Percentiles rank a stretch among this genome's conserved stretches.
Evolutionary conservation across 495 filamentous ascomycete species (phyloP).

Genomic region (Penicillium samsonianum): DNA sequence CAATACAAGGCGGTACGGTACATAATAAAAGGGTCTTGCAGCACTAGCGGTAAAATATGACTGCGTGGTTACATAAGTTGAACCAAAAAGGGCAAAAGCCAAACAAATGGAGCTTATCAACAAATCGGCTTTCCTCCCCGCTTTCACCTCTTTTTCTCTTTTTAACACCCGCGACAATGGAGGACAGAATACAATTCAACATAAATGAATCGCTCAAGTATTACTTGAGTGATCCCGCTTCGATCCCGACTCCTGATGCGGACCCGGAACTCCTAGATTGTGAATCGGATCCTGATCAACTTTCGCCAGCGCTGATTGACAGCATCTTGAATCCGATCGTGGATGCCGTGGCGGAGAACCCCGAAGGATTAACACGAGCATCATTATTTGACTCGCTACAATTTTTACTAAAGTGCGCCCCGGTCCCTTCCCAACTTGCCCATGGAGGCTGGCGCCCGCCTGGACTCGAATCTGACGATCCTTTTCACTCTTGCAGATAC

Average conservation of each 20-base stretch:
- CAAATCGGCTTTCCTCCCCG: slow-evolving; percentile 22
- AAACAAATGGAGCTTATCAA: slow-evolving; percentile 32
- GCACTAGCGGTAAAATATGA: slow-evolving; percentile 9
- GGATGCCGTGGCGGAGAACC: slow-evolving; percentile 87
- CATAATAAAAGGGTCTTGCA: background rate
- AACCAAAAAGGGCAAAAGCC: slow-evolving; percentile 29
- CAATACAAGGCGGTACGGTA: slow-evolving; percentile 11
- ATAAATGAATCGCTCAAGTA: slow-evolving; percentile 94
- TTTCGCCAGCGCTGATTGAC: slow-evolving; percentile 76
- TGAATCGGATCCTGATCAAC: slow-evolving; percentile 85
- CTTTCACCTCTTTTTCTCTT: slow-evolving; percentile 18
- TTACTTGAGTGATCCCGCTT: slow-evolving; percentile 88
- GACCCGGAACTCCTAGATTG: slow-evolving; percentile 83
- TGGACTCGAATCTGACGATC: slow-evolving; percentile 59
- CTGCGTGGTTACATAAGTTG: background rate
- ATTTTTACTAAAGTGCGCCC: slow-evolving; percentile 93
- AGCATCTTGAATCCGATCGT: slow-evolving; percentile 87
- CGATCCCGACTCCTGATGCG: slow-evolving; percentile 83
- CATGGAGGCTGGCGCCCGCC: slow-evolving; percentile 38
- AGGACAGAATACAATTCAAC: slow-evolving; percentile 76
- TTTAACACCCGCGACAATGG: slow-evolving; percentile 59
- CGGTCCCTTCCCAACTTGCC: slow-evolving; percentile 55
- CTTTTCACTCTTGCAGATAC: slow-evolving; percentile 70
- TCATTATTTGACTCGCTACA: slow-evolving; percentile 88
- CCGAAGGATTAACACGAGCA: slow-evolving; percentile 78